Evolutionary conservation across 1,139 yeast genomes (phyloP), one percentile per base, ranked within the genome.

Genomic region (Zygosaccharomyces pseudobailii): DNA sequence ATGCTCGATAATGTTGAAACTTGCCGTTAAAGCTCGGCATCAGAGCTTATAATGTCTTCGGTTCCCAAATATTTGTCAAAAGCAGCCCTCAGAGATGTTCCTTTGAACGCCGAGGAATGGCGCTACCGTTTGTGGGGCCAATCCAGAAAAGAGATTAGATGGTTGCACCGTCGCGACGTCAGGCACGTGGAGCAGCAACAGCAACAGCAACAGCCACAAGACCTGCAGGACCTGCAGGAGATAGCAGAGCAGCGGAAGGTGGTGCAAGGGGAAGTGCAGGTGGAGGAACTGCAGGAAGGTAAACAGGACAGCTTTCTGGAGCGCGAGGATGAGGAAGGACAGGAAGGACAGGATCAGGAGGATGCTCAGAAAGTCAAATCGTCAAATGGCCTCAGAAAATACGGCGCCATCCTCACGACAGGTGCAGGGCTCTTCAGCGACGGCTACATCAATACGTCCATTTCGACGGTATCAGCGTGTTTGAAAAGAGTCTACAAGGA

Each of bases 361-460:
- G 42, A 25, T 30, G 21, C 13, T 32, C 55, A 53, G 6, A 37
- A 57, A 62, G 55, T 54, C 59, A 45, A 17, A 31, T 32, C 8
- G 40, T 28, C 51, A 24, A 23, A 21, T 25, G 35, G 22, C 13
- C 35, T 28, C 42, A 24, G 39, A 42, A 66, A 65, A 46, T 72
- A 71, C 56, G 79, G 94, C 87, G 86, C 96, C 5, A 87, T 90
- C 40, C 75, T 87, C 55, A 82, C 89, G 20, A 82, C 96, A 1
- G 97, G 97, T 54, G 92, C 96, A 1, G 96, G 96, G 47, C 73
- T 89, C 45, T 87, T 89, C 65, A 82, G 92, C 25, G 97, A 89
- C 67, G 96, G 97, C 50, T 88, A 88, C 63, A 85, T 87, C 55
- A 88, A 88, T 67, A 85, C 85, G 69, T 81, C 92, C 42, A 85